Conservation (phyloP, 306 rosid species). For the Leucaena leucocephala region DNA sequence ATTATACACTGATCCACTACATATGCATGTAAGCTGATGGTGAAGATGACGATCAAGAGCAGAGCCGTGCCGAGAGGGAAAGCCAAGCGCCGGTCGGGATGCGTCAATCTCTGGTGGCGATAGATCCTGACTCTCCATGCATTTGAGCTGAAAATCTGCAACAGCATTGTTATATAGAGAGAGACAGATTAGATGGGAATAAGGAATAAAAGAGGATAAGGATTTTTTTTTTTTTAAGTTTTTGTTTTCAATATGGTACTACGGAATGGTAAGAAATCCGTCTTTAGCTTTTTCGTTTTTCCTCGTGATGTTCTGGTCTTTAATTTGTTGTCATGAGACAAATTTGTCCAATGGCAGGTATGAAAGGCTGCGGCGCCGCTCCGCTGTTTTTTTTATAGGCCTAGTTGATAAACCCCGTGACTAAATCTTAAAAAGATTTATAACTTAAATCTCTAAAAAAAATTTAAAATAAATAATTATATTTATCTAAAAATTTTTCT, state of each 20-base stretch:
- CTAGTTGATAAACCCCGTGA: too few relatives aligned
- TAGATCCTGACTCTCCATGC: slow-evolving; percentile 59
- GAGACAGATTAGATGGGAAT: background rate
- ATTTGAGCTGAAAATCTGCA: slow-evolving; percentile 7
- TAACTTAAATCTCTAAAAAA: too few relatives aligned
- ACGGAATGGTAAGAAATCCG: slow-evolving; percentile 2
- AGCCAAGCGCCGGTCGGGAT: slow-evolving; percentile 86
- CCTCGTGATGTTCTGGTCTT: background rate
- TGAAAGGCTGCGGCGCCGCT: slow-evolving; percentile 35
- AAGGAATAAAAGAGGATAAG: background rate
- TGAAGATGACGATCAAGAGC: slow-evolving; percentile 75
- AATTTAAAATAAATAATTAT: too few relatives aligned
- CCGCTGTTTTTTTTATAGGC: background rate
- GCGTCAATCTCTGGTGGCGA: slow-evolving; percentile 61
- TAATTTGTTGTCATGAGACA: background rate
- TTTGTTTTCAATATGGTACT: background rate
- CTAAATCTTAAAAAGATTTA: background rate
- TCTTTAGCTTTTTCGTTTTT: background rate
- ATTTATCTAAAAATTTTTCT: too few relatives aligned
- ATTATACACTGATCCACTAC: background rate
- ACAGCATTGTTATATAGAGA: background rate
- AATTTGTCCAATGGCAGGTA: slow-evolving; percentile 38
- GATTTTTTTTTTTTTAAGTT: background rate
- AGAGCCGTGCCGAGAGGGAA: slow-evolving; percentile 90
- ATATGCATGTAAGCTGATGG: slow-evolving; percentile 59